phyloP scores from a whole-genome alignment of 805 yeast species.

The Candida germanica region DNA sequence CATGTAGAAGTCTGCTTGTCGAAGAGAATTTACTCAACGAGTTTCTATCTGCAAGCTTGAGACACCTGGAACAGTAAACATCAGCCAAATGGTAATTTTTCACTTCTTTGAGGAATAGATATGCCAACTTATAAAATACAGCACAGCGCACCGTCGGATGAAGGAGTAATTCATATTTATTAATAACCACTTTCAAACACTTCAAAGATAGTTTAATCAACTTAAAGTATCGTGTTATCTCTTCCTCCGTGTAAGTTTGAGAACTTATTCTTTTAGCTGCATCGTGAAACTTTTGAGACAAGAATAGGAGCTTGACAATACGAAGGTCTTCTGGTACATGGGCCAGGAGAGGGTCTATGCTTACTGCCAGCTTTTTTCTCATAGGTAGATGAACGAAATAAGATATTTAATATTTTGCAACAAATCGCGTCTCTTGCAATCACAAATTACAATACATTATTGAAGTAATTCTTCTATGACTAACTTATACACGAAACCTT shows the following conservation, averaged over 20 bases:
- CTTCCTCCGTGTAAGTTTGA: slow-evolving; percentile 15
- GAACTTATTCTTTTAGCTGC: slow-evolving; percentile 22
- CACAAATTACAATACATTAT: too few species aligned
- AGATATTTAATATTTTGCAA: too few species aligned
- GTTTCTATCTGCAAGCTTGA: slow-evolving; percentile 3
- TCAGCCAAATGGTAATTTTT: slow-evolving; percentile 39
- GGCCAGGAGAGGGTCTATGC: too few species aligned
- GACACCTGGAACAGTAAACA: slow-evolving; percentile 2
- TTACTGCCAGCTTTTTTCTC: too few species aligned
- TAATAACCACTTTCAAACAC: slow-evolving; percentile 30
- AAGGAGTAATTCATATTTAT: slow-evolving; percentile 25
- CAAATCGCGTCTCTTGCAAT: too few species aligned
- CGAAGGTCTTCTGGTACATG: background rate
- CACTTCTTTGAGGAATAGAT: slow-evolving; percentile 41
- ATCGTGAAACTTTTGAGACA: slow-evolving; percentile 18
- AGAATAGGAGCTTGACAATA: slow-evolving; percentile 1
- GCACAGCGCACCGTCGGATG: slow-evolving; percentile 29
- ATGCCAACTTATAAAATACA: slow-evolving; percentile 35
- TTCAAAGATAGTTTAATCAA: slow-evolving; percentile 35
- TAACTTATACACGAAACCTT: too few species aligned
- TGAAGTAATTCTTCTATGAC: too few species aligned
- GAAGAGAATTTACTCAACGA: background rate
- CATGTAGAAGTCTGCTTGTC: background rate
- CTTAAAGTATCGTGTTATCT: slow-evolving; percentile 22
- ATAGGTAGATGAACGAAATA: too few species aligned